phyloP scores from a whole-genome alignment of 768 basidiomycete species.

The Xerocomus potaroensis region DNA sequence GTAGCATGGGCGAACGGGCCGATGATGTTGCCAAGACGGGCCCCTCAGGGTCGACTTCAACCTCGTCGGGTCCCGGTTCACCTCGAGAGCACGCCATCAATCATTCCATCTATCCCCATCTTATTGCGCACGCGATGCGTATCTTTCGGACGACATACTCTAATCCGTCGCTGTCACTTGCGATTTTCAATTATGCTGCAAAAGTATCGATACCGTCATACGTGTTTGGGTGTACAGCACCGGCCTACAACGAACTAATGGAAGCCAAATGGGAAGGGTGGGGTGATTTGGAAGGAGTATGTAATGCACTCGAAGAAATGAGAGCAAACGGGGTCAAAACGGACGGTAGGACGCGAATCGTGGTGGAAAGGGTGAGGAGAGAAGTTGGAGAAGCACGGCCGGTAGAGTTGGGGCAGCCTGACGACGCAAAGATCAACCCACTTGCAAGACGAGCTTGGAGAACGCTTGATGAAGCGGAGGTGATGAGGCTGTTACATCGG shows the following conservation, averaged over 20 bases:
- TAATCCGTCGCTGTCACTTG: slow-evolving; percentile 77
- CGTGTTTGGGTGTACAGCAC: slow-evolving; percentile 85
- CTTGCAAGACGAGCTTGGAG: slow-evolving; percentile 39
- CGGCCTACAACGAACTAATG: slow-evolving; percentile 85
- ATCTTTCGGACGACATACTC: slow-evolving; percentile 73
- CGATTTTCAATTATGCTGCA: slow-evolving; percentile 78
- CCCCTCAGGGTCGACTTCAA: background rate
- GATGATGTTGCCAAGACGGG: background rate
- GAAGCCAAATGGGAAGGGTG: slow-evolving; percentile 81
- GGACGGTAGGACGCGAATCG: slow-evolving; percentile 53
- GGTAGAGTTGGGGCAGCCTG: slow-evolving; percentile 30
- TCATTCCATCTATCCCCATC: slow-evolving; percentile 64
- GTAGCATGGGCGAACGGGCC: background rate
- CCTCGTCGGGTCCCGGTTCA: background rate
- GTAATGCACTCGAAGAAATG: slow-evolving; percentile 78
- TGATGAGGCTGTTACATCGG: slow-evolving; percentile 45
- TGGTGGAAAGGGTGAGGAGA: slow-evolving; percentile 60
- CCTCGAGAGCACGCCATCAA: slow-evolving; percentile 39
- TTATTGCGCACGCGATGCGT: slow-evolving; percentile 74
- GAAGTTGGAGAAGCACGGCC: slow-evolving; percentile 56
- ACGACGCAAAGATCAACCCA: slow-evolving; percentile 29
- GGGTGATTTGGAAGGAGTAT: slow-evolving; percentile 75
- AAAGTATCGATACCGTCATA: slow-evolving; percentile 74
- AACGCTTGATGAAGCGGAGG: slow-evolving; percentile 44
- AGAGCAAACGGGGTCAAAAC: slow-evolving; percentile 66